Evolutionary conservation across 495 filamentous ascomycete genomes (phyloP).

Genomic region (Massariosphaeria phaeospora): DNA sequence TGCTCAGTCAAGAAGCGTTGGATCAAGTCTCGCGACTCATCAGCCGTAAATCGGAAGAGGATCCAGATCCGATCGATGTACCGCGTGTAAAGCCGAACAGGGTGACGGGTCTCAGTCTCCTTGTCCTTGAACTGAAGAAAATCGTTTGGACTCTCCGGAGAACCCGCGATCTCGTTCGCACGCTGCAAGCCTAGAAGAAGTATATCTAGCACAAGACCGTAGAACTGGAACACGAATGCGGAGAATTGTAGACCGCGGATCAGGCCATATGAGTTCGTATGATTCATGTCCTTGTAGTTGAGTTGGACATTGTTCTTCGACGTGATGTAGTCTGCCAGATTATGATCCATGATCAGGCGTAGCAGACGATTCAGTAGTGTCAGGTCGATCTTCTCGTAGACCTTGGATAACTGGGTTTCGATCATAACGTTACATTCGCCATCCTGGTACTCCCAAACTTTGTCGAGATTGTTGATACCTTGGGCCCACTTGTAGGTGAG

Average conservation of each 20-base stretch:
- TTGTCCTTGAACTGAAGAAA: constrained; percentile 96
- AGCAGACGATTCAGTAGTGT: constrained; percentile 90
- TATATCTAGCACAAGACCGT: constrained; percentile 91
- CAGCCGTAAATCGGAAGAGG: constrained; percentile 86
- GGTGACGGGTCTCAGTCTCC: constrained; percentile 84
- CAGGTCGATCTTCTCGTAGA: constrained; percentile 99
- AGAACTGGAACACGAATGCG: constrained; percentile 98
- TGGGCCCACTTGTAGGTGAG: constrained; percentile 99
- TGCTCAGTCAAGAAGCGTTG: constrained; percentile 98
- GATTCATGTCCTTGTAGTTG: constrained; percentile 99
- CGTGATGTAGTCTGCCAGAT: constrained; percentile 97
- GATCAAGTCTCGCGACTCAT: constrained; percentile 93
- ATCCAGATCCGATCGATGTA: constrained; percentile 99
- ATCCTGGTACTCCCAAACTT: constrained; percentile 92
- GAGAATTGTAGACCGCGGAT: constrained; percentile 97
- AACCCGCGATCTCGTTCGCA: constrained; percentile 93
- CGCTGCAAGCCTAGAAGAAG: constrained; percentile 88
- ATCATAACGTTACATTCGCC: constrained; percentile 99
- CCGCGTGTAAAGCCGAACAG: constrained; percentile 91
- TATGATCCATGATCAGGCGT: constrained; percentile 98
- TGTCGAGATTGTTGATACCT: constrained; percentile 97
- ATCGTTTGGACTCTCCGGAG: constrained; percentile 94
- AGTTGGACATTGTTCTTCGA: constrained; percentile 99
- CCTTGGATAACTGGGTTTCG: constrained; percentile 95
- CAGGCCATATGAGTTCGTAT: constrained; percentile 97